Conservation (phyloP, 768 basidiomycete species). For the Auricularia heimuer region DNA sequence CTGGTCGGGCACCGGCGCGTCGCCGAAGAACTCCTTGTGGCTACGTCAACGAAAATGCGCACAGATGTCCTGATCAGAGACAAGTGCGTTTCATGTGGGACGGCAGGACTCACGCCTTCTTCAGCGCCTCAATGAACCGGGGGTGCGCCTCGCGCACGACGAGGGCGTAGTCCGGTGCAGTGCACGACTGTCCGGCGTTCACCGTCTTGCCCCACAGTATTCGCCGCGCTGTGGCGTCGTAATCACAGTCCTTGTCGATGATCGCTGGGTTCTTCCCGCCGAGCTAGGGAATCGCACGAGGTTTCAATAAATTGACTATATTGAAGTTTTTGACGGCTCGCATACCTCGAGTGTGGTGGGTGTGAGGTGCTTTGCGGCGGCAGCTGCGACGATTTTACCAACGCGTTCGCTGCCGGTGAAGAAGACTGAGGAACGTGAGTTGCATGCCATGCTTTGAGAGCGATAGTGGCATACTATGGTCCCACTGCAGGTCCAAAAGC, state of each 20-base stretch:
- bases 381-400: conserved; percentile 55
- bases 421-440: conserved; percentile 15
- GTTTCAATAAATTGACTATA: neutral
- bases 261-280: conserved; percentile 62
- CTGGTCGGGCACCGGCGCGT: conserved; percentile 30
- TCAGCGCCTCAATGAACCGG: conserved; percentile 29
- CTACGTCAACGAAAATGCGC: conserved; percentile 19
- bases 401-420: conserved; percentile 43
- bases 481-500: conserved; percentile 68
- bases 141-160: conserved; percentile 34
- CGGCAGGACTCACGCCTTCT: conserved; percentile 30
- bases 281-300: conserved; percentile 4
- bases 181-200: conserved; percentile 72
- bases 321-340: neutral
- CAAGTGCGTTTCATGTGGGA: conserved; percentile 6
- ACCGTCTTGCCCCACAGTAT: conserved; percentile 72
- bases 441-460: neutral
- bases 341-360: conserved; percentile 51
- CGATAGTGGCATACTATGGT: conserved; percentile 32
- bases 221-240: conserved; percentile 56
- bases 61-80: too few relatives aligned
- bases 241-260: conserved; percentile 58
- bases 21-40: conserved; percentile 44
- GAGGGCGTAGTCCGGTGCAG: conserved; percentile 47
- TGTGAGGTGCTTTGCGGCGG: conserved; percentile 69